Evolutionary conservation across 2,329 filamentous ascomycete species (phyloP).

Genomic region (Monosporascus sp.): DNA sequence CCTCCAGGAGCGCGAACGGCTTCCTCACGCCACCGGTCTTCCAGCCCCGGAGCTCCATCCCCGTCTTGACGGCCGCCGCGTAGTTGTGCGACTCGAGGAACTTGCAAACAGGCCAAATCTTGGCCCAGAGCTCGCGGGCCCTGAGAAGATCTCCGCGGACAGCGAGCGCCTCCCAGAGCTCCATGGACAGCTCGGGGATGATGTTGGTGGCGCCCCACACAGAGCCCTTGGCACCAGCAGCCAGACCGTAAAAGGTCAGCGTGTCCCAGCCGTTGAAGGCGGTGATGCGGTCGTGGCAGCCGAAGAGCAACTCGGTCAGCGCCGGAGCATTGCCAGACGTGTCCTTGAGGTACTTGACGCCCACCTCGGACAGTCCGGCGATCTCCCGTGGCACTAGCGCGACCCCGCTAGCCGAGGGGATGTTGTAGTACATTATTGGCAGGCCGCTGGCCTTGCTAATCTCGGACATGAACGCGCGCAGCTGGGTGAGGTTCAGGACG

Average conservation of each 20-base stretch:
- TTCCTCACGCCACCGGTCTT: conserved; percentile 43
- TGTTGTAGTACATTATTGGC: conserved; percentile 47
- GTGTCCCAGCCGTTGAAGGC: conserved; percentile 51
- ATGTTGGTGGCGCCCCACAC: conserved; percentile 48
- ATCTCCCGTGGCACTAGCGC: conserved; percentile 36
- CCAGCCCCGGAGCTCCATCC: conserved; percentile 40
- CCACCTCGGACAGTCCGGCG: conserved; percentile 37
- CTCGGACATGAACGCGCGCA: conserved; percentile 35
- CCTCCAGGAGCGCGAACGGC: conserved; percentile 37
- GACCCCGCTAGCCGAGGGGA: conserved; percentile 40
- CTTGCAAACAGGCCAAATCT: conserved; percentile 45
- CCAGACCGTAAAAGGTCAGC: conserved; percentile 46
- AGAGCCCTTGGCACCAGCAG: conserved; percentile 42
- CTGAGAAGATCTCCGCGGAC: conserved; percentile 35
- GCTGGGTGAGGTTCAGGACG: conserved; percentile 32
- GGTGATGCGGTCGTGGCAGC: conserved; percentile 32
- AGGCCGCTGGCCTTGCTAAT: conserved; percentile 34
- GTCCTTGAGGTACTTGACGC: conserved; percentile 46
- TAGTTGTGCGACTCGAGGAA: conserved; percentile 45
- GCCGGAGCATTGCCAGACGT: conserved; percentile 46
- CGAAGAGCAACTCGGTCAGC: conserved; percentile 43
- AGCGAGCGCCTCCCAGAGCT: conserved; percentile 42
- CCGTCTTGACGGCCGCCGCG: conserved; percentile 42
- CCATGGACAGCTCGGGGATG: conserved; percentile 41
- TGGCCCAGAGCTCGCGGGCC: conserved; percentile 41